These are phyloP conservation scores for Fusarium sp. DNA, from an alignment of 2,329 filamentous ascomycete species.

Conservation along the genomic window DNA sequence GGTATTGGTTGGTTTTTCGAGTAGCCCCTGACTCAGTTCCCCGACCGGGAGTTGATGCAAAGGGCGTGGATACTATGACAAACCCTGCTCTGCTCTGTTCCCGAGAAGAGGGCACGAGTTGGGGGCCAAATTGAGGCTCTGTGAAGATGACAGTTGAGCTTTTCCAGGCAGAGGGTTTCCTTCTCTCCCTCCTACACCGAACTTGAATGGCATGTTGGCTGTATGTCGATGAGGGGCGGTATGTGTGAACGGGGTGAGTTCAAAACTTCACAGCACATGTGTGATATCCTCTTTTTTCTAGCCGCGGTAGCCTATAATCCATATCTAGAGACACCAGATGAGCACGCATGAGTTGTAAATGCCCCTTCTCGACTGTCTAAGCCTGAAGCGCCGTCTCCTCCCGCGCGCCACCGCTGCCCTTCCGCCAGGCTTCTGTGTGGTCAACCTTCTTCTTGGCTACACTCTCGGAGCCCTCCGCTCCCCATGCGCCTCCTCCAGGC, in stretches of 20 bases:
- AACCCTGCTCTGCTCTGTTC: not conserved
- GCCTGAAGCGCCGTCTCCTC: conserved; percentile 74
- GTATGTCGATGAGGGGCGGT: not conserved
- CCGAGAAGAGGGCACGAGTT: not conserved
- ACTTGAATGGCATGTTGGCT: not conserved
- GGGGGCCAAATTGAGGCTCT: conserved; percentile 1
- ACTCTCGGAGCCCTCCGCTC: conserved; percentile 71
- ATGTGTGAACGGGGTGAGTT: not conserved
- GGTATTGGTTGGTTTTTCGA: not conserved
- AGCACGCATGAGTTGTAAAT: not conserved
- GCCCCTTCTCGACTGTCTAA: conserved; percentile 45
- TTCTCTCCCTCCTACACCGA: not conserved
- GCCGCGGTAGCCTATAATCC: not conserved
- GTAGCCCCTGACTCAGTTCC: conserved; percentile 2
- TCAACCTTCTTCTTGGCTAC: conserved; percentile 68
- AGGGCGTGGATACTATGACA: not conserved
- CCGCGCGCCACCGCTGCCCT: conserved; percentile 70
- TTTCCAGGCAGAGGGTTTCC: not conserved
- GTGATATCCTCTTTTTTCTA: not conserved
- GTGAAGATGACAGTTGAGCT: not conserved
- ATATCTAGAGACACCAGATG: not conserved
- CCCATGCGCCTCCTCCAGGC: conserved; percentile 87
- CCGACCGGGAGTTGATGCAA: not conserved
- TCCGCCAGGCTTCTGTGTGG: conserved; percentile 67
- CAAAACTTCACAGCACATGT: not conserved